A percentile compares a stretch with the other conserved stretches of the same genome.
Evolutionary conservation across 495 filamentous ascomycete genomes (phyloP).

Genomic region (Penicillium simplicissimum): DNA sequence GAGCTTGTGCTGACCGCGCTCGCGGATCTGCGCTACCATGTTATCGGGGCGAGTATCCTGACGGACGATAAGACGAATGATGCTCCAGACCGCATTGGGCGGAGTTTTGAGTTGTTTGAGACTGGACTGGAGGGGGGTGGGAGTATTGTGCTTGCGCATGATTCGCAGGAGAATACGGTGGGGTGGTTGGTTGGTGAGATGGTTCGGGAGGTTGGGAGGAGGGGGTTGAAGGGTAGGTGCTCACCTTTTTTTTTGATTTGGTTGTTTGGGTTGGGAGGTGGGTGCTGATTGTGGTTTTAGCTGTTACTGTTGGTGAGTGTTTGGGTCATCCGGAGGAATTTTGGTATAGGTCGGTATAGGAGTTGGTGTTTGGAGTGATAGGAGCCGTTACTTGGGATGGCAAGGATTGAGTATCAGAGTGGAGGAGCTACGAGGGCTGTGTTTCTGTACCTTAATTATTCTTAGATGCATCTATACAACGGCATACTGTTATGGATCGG

Average conservation of each 20-base stretch:
- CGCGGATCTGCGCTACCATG: constrained; percentile 42
- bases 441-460: neutral
- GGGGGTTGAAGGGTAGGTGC: constrained; percentile 35
- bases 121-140: constrained; percentile 32
- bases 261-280: constrained; percentile 19
- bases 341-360: constrained; percentile 56
- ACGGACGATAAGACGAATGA: constrained; percentile 48
- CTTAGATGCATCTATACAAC: neutral
- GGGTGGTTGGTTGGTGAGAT: constrained; percentile 35
- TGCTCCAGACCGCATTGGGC: constrained; percentile 23
- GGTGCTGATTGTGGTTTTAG: constrained; percentile 27
- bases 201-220: constrained; percentile 31
- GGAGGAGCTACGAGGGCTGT: neutral
- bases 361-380: neutral
- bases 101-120: constrained; percentile 34
- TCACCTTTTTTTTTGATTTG: constrained; percentile 3
- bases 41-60: constrained; percentile 46
- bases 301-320: constrained; percentile 73
- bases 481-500: too few relatives aligned
- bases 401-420: neutral
- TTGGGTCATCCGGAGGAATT: constrained; percentile 63
- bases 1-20: constrained; percentile 30
- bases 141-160: constrained; percentile 46
- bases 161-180: constrained; percentile 47
- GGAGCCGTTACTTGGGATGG: neutral